A percentile compares a stretch with the other conserved stretches of the same genome.
Conservation (phyloP, 768 basidiomycete species). For the Melanogaster broomeanus region DNA sequence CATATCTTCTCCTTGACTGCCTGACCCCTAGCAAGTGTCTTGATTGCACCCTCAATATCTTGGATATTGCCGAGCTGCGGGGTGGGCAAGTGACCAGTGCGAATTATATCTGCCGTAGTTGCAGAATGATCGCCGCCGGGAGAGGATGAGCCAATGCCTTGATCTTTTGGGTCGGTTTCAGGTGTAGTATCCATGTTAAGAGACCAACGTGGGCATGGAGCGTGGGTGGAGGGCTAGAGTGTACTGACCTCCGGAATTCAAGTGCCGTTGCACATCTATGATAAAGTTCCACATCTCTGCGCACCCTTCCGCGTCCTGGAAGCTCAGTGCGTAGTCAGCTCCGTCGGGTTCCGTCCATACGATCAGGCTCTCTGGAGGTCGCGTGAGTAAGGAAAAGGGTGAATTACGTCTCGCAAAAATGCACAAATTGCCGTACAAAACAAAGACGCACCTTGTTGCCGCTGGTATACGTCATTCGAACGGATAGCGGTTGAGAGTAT, state of each 20-base stretch:
- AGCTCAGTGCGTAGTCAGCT: slow-evolving; percentile 94
- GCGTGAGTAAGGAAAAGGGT: slow-evolving; percentile 11
- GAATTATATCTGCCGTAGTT: slow-evolving; percentile 65
- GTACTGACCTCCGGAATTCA: slow-evolving; percentile 62
- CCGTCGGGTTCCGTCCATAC: slow-evolving; percentile 98
- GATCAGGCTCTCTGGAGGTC: slow-evolving; percentile 83
- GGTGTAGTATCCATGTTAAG: slow-evolving; percentile 15
- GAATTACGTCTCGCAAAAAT: slow-evolving; percentile 8
- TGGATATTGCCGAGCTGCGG: slow-evolving; percentile 77
- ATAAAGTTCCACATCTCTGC: slow-evolving; percentile 98
- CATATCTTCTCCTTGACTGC: slow-evolving; percentile 81
- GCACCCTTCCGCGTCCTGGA: slow-evolving; percentile 95
- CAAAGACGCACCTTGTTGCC: slow-evolving; percentile 69
- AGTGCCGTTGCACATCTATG: slow-evolving; percentile 84
- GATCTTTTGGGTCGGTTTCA: slow-evolving; percentile 41
- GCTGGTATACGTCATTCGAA: slow-evolving; percentile 81
- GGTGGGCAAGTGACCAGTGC: slow-evolving; percentile 70
- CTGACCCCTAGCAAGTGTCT: slow-evolving; percentile 70
- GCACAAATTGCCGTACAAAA: neutral
- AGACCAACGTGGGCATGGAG: slow-evolving; percentile 10
- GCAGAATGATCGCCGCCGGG: slow-evolving; percentile 62
- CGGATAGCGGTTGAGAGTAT: slow-evolving; percentile 82
- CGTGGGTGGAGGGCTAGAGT: slow-evolving; percentile 20
- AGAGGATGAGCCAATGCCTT: slow-evolving; percentile 55
- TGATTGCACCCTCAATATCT: slow-evolving; percentile 80